Conservation (phyloP, 257 asterid species). For the Paulownia fortunei region DNA sequence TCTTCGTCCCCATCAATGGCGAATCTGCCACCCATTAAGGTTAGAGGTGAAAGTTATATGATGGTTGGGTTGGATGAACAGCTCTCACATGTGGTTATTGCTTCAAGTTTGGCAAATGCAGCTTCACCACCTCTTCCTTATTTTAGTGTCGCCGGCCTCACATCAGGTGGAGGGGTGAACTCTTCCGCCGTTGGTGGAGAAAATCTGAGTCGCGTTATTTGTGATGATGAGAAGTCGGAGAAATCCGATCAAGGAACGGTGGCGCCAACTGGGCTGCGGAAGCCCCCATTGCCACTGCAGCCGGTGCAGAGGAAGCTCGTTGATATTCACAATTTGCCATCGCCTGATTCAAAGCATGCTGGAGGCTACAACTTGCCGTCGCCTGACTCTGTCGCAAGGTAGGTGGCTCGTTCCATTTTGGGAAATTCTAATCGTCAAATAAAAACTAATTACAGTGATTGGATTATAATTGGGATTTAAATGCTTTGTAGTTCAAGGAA, state of each 20-base stretch:
- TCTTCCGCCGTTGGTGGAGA: slow-evolving; percentile 35
- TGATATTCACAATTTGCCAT: slow-evolving; percentile 61
- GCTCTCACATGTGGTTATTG: slow-evolving; percentile 53
- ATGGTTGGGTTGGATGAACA: slow-evolving; percentile 59
- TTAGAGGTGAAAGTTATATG: slow-evolving; percentile 50
- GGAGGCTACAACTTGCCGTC: slow-evolving; percentile 64
- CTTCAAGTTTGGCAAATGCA: slow-evolving; percentile 30
- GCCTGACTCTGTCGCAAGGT: slow-evolving; percentile 86
- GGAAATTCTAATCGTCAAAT: no score
- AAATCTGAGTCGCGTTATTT: slow-evolving; percentile 31
- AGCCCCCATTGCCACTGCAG: slow-evolving; percentile 76
- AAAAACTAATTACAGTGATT: no score
- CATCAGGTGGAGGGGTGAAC: slow-evolving; percentile 17
- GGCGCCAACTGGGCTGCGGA: slow-evolving; percentile 39
- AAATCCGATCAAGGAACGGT: slow-evolving; percentile 29
- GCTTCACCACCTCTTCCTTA: slow-evolving; percentile 38
- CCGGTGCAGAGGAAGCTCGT: slow-evolving; percentile 59
- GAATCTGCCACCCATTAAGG: slow-evolving; percentile 61
- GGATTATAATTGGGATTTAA: no score
- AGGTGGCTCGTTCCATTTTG: not conserved
- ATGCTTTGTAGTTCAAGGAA: no score
- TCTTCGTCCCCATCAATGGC: slow-evolving; percentile 65
- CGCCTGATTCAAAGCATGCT: slow-evolving; percentile 74
- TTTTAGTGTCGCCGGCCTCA: slow-evolving; percentile 2
- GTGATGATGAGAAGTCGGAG: slow-evolving; percentile 62